Evolutionary conservation across 352 stramenopile genomes (phyloP), one percentile per base, ranked within the genome.

Genomic region (Globisporangium barbulae): DNA sequence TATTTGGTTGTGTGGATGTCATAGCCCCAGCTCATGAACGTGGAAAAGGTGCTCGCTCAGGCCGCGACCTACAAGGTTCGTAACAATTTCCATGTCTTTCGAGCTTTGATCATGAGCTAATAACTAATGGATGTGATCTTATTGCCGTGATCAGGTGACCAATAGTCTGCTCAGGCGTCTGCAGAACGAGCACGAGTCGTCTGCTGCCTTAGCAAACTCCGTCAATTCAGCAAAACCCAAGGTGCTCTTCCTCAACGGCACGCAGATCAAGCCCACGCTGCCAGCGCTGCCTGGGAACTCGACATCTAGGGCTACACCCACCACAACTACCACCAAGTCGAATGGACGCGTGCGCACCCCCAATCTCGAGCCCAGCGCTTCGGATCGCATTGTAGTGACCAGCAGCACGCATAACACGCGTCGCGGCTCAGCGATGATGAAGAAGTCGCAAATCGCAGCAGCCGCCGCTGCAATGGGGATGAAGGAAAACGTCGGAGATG

Each of bases 11-110:
- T 33, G 59, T 19, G 17, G 53, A 5, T n/a, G 12, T 25, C 25
- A 3, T 44, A 53, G 58, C 57, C 56, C 7, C 39, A 56, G 28
- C 57, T 69, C 41, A 31, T 52, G 35, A 19, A 21, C 3, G 44
- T 44, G 0, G n/a, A 55, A 5, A 47, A 42, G 17, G 44, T 61
- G 22, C 54, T 65, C 15, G 17, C 50, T 0, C 30, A 13, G 13
- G 60, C 60, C 19, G 30, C 50, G 7, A n/a, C 2, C 1, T 65
- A 60, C 52, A 65, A 65, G 52, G 59, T 65, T 13, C 15, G 49
- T n/a, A 7, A 10, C 6, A n/a, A 22, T 41, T 17, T 31, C 15
- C 13, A n/a, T 10, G 39, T 35, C 9, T 31, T 39, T 10, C 12
- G 22, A 9, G 37, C 3, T 41, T 19, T 45, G 12, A 6, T n/a